Percentiles rank a stretch among this genome's conserved stretches.
These are phyloP conservation scores for Phaeotremella skinneri DNA, from an alignment of 768 basidiomycete genomes.

Conservation along the genomic window DNA sequence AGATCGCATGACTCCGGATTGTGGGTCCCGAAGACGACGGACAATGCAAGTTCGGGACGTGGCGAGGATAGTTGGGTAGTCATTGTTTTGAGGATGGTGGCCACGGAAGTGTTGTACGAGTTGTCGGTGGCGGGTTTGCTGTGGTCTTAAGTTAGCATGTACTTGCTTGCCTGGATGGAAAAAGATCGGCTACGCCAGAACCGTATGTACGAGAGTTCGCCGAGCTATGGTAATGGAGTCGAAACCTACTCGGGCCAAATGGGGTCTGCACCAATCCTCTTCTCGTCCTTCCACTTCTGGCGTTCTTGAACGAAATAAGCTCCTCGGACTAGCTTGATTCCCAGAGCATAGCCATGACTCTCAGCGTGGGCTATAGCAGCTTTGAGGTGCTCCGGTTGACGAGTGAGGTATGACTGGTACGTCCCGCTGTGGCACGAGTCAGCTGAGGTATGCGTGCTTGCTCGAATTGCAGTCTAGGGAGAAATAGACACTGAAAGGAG, in stretches of 20 bases:
- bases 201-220: neutral
- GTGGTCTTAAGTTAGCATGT: neutral
- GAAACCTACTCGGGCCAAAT: conserved; percentile 47
- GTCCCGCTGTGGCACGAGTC: conserved; percentile 62
- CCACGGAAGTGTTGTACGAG: conserved; percentile 66
- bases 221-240: neutral
- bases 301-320: conserved; percentile 81
- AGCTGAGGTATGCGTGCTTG: neutral
- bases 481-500: neutral
- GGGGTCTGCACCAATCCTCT: conserved; percentile 43
- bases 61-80: conserved; percentile 52
- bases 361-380: conserved; percentile 67
- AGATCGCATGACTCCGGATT: conserved; percentile 68
- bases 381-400: conserved; percentile 67
- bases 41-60: conserved; percentile 54
- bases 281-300: conserved; percentile 46
- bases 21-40: conserved; percentile 81
- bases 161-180: neutral
- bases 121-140: conserved; percentile 60
- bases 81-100: conserved; percentile 61
- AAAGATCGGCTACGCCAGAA: neutral
- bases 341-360: conserved; percentile 67
- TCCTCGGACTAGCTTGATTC: conserved; percentile 88
- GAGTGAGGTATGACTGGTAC: conserved; percentile 81
- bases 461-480: conserved; percentile 1